These are phyloP conservation scores for Funneliformis caledonium DNA, from an alignment of 371 early-diverging fungal species.

Conservation along the genomic window DNA sequence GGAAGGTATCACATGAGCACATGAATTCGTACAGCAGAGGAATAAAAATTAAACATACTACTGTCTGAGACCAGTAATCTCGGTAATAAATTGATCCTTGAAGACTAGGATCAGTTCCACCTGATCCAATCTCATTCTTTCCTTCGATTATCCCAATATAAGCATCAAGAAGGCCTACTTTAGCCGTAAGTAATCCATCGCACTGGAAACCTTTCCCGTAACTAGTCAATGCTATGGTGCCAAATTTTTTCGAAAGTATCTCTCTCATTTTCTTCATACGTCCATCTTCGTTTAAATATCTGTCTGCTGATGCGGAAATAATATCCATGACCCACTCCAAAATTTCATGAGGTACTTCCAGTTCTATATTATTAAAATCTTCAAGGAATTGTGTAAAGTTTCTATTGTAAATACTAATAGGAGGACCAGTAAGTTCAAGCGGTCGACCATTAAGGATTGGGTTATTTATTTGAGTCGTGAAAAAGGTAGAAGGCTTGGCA, in stretches of 20 bases:
- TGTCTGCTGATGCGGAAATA: background rate
- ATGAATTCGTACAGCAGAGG: background rate
- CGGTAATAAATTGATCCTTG: constrained; percentile 10
- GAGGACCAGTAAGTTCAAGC: background rate
- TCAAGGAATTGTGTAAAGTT: background rate
- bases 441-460: constrained; percentile 16
- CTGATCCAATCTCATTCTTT: constrained; percentile 19
- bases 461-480: background rate
- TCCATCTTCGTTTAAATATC: background rate
- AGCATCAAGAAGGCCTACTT: background rate
- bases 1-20: background rate
- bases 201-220: background rate
- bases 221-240: background rate
- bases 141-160: background rate
- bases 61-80: background rate
- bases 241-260: background rate
- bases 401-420: background rate
- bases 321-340: background rate
- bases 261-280: background rate
- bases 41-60: background rate
- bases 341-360: background rate
- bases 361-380: background rate
- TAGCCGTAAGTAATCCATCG: background rate
- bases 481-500: background rate
- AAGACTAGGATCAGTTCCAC: constrained; percentile 2